Base-by-base conservation (phyloP, 2,329 filamentous ascomycete species). In the Escovopsis sp. region DNA sequence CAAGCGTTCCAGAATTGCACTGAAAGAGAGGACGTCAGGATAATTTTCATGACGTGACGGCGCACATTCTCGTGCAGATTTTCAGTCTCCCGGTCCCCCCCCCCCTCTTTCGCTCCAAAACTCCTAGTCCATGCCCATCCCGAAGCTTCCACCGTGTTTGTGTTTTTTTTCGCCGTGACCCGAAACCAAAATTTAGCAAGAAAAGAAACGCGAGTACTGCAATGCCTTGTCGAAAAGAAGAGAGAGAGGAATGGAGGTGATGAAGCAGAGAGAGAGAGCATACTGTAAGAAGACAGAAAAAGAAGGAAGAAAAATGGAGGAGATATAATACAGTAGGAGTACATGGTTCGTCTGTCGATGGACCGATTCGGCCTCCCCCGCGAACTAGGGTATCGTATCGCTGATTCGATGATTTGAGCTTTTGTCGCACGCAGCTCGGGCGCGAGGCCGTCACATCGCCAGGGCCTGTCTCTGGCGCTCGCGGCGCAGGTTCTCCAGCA, bases 401-500 rank as follows among this genome's bases (percentile, higher is more conserved):
- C 27, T 30, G 8, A 30, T 7, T 7, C 25, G 15, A 24, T 24
- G 40, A 30, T 30, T 4, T n/a, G n/a, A n/a, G n/a, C n/a, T n/a
- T n/a, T n/a, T 32, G 25, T 10, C 38, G 20, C 32, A n/a, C 7
- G 20, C 20, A 6, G 6, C 20, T 4, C 20, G 27, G 27, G 3
- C 3, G 27, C 5, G 8, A 30, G 11, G 27, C 35, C 35, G 34
- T 48, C 43, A 47, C 33, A 38, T 37, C 42, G 43, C 44, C 9
- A 43, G 34, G 16, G 36, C 27, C 39, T 61, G 57, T 41, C 52
- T 52, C 35, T 63, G 58, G 41, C 64, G 62, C 47, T 67, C 64
- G 35, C 62, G 55, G 35, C 72, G 66, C 48, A 72, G 61, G 39
- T 71, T 65, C 55, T 78, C 74, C 30, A 78, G 58, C 27, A 77